phyloP scores from a whole-genome alignment of 2,329 filamentous ascomycete genomes.

The Incumbomyces delicatus region DNA sequence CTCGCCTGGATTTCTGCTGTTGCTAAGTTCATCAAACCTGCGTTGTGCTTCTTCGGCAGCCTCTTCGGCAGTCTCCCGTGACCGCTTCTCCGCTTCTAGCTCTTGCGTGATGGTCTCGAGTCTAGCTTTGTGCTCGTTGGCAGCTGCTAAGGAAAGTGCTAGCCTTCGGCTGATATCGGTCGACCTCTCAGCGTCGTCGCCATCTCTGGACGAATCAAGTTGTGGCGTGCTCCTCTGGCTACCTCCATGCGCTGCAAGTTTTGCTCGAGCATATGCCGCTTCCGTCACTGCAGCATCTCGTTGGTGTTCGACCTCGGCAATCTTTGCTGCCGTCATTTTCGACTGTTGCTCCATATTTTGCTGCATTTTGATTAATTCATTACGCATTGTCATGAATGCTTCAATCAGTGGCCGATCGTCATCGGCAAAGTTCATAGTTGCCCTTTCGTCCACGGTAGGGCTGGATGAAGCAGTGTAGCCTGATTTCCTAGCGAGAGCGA shows the following conservation, averaged over 20 bases:
- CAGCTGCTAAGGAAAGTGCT: constrained; percentile 66
- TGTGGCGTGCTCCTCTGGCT: constrained; percentile 43
- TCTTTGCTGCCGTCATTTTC: constrained; percentile 71
- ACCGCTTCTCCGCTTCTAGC: constrained; percentile 68
- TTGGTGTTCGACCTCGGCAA: constrained; percentile 90
- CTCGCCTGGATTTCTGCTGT: constrained; percentile 73
- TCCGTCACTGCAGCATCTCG: constrained; percentile 89
- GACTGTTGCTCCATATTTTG: constrained; percentile 82
- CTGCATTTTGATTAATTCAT: constrained; percentile 83
- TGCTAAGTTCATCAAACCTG: constrained; percentile 73
- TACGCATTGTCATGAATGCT: constrained; percentile 81
- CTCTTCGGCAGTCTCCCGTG: constrained; percentile 78
- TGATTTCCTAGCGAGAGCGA: constrained; percentile 81
- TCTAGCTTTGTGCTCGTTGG: constrained; percentile 70
- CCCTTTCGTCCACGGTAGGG: constrained; percentile 65
- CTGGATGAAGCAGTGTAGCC: constrained; percentile 70
- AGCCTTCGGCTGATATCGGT: constrained; percentile 73
- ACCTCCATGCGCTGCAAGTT: constrained; percentile 68
- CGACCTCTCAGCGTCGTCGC: constrained; percentile 56
- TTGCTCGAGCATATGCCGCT: constrained; percentile 89
- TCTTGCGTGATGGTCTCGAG: constrained; percentile 61
- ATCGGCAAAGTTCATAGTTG: constrained; percentile 72
- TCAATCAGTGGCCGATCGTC: constrained; percentile 89
- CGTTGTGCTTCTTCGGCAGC: constrained; percentile 72
- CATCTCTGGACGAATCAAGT: constrained; percentile 46